Evolutionary conservation across 495 filamentous ascomycete species (phyloP), one percentile per base, ranked within the genome.

Genomic region (Aspergillus kassunensis): DNA sequence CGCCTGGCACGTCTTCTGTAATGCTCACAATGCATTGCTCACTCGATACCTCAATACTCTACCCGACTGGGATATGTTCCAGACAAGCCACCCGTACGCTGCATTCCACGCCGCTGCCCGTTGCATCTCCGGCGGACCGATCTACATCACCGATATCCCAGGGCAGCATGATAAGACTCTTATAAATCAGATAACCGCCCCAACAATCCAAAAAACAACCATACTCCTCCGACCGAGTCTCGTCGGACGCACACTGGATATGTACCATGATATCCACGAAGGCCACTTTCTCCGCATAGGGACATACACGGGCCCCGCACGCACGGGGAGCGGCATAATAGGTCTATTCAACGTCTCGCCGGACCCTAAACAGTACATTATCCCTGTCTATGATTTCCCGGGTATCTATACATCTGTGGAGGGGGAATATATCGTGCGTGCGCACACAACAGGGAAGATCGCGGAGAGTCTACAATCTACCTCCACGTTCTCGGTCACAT

Each of bases 41-140:
- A 92, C 91, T 11, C 75, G 81, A 10, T 79, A 85, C 54, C 65
- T 89, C 7, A 88, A 89, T 51, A 79, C 80, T n/a, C 56, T 89
- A 12, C 91, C 91, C 0, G 93, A 98, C 67, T 98, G 93, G 93
- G 93, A 97, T 67, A 97, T 98, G 93, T 98, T 98, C 67, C 93
- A 98, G 63, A 96, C 93, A 1, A 73, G 73, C 21, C 88, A 92
- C 60, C 72, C 79, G 2, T 93, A 87, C 57, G 84, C 84, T 1
- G 77, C 77, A 0, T 93, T 91, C 68, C 93, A 98, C 46, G 93
- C 88, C 24, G 90, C 93, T 10, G 91, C 90, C 10, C 79, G 93
- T 13, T 96, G 89, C 66, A 80, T 98, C 9, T 89, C 84, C 44
- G 93, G 93, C 1, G 93, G 93, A 2, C 93, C 92, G 0, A 83